A percentile compares a stretch with the other conserved stretches of the same genome.
Conservation (phyloP, 1,284 basidiomycete genomes). For the Pterulicium gracile region DNA sequence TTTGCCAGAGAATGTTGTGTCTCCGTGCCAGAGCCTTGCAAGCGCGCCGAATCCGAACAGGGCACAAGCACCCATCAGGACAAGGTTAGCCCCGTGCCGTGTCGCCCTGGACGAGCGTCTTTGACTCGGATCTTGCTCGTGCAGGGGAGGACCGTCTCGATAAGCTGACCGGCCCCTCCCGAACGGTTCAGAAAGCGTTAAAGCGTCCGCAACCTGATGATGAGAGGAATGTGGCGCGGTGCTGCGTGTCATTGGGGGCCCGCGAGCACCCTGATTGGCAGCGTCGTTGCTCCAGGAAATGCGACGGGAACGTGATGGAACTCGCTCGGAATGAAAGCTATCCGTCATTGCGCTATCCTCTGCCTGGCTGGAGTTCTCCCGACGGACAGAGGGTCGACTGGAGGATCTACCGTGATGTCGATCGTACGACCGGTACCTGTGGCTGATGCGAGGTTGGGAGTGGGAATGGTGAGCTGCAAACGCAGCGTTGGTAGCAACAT, state of each 20-base stretch:
- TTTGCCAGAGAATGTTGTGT: conserved; percentile 19
- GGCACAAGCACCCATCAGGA: conserved; percentile 62
- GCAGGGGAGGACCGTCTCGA: conserved; percentile 20
- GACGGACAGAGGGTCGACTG: conserved; percentile 13
- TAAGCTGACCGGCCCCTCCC: conserved; percentile 36
- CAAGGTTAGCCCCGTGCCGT: conserved; percentile 54
- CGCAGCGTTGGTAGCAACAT: conserved; percentile 56
- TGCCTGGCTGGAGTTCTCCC: conserved; percentile 39
- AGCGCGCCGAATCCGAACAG: conserved; percentile 56
- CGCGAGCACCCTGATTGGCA: conserved; percentile 23
- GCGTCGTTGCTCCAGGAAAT: conserved; percentile 64
- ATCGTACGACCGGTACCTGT: conserved; percentile 11
- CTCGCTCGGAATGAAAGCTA: conserved; percentile 63
- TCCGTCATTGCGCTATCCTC: conserved; percentile 48
- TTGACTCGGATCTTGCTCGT: conserved; percentile 18
- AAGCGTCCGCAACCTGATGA: conserved; percentile 16
- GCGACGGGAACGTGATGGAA: conserved; percentile 25
- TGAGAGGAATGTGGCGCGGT: conserved; percentile 16
- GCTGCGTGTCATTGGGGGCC: conserved; percentile 26
- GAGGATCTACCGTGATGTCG: conserved; percentile 14
- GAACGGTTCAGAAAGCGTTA: conserved; percentile 15
- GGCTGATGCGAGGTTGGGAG: conserved; percentile 13
- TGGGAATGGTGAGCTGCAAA: conserved; percentile 42
- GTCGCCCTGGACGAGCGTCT: conserved; percentile 43
- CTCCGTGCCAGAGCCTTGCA: conserved; percentile 19